Base-by-base conservation (phyloP, 495 filamentous ascomycete species). In the Xylaria acuta region DNA sequence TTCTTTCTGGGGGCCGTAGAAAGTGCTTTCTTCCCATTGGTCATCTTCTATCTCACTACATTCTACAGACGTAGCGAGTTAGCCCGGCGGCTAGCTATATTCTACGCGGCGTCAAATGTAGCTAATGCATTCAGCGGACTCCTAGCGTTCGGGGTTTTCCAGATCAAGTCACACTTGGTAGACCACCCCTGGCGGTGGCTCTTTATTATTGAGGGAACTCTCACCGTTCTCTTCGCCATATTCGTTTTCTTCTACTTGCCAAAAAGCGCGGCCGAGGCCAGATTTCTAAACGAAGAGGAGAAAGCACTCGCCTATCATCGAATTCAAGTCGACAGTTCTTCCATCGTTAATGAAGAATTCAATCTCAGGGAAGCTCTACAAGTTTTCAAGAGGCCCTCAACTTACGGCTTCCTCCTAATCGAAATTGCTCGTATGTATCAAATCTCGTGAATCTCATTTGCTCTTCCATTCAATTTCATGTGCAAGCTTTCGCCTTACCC, bases 21-120 rank as follows among this genome's bases (percentile, higher is more conserved):
- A 78, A 86, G 87, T 43, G 92, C 88, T 5, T 94, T 95, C 81
- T 93, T 92, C 74, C 92, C 92, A 1, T 78, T 92, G 49, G 92
- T 86, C 30, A 87, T 86, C 74, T 87, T 84, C 70, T 86, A 86
- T 59, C 82, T 82, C 45, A 84, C 82, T 0, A 81, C 77, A 1
- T 94, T 95, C 78, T 94, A 94, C 75, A 88, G 90, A 30, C 89
- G 92, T 45, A 88, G 88, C n/a, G 92, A 94, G 76, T 84, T 95
- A 11, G 92, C 92, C 7, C 84, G 92, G 25, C 90, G 92, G 4
- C 85, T 95, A 1, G 91, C 91, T 45, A 84, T 94, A 74, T 95
- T 94, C 84, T 94, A 94, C 77, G 92, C 92, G 0, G 92, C 91
- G 0, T 90, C 88, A 40, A 92, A 89, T 69, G 91, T 94, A 60